Conservation (phyloP, 345 rosid species). For the Eucalyptus marginata region DNA sequence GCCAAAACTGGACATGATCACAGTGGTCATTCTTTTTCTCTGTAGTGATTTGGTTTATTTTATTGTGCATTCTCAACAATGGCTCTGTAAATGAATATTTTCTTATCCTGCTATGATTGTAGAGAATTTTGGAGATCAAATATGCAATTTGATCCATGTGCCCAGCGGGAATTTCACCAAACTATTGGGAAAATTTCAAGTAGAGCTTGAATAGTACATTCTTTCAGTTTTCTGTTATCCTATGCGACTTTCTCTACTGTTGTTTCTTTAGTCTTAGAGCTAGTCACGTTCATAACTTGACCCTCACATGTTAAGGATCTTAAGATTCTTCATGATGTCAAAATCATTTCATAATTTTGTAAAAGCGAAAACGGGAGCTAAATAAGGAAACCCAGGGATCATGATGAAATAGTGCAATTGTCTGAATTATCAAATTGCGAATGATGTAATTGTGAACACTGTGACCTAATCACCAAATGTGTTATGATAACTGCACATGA, state of each 20-base stretch:
- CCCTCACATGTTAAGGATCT: neutral
- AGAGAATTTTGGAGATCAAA: neutral
- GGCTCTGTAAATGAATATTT: neutral
- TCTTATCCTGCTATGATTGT: neutral
- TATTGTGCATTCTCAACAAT: neutral
- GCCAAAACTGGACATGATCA: neutral
- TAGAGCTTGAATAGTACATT: neutral
- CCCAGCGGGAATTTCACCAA: neutral
- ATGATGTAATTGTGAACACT: neutral
- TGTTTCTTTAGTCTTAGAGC: neutral
- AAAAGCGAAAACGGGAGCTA: neutral
- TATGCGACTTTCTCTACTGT: neutral
- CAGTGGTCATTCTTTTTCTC: neutral
- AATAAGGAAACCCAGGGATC: neutral
- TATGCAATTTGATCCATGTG: neutral
- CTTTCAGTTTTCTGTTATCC: neutral
- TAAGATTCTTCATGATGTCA: neutral
- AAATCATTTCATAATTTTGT: neutral
- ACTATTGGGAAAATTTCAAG: neutral
- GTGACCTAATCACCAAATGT: neutral
- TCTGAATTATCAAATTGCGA: neutral
- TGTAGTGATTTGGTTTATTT: neutral
- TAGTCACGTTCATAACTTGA: neutral
- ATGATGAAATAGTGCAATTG: accelerated
- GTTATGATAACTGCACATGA: neutral